Conservation (phyloP, 2,329 filamentous ascomycete species). For the Gnomoniopsis smithogilvyi region DNA sequence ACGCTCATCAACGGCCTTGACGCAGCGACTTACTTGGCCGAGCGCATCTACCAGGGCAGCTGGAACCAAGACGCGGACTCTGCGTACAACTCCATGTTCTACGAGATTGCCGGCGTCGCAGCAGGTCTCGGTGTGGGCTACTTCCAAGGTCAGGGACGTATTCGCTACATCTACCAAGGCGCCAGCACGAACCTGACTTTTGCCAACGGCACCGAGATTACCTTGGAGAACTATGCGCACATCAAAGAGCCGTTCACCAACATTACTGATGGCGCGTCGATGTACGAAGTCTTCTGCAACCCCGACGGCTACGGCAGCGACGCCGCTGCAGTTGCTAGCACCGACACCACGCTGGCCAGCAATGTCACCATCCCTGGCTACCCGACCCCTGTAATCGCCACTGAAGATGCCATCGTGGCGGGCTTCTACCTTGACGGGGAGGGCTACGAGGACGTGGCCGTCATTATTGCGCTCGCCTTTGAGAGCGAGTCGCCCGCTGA, state of each 20-base stretch:
- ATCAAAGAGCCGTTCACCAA: slow-evolving; percentile 27
- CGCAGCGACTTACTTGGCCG: slow-evolving; percentile 35
- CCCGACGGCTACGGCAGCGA: slow-evolving; percentile 12
- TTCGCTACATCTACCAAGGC: slow-evolving; percentile 24
- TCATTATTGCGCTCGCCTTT: slow-evolving; percentile 28
- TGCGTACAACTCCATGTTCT: slow-evolving; percentile 38
- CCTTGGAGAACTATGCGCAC: slow-evolving; percentile 29
- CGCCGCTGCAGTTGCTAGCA: slow-evolving; percentile 2
- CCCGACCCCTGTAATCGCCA: slow-evolving; percentile 28
- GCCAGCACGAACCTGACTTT: slow-evolving; percentile 33
- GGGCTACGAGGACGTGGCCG: slow-evolving; percentile 30
- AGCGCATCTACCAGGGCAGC: slow-evolving; percentile 36
- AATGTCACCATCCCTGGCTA: slow-evolving; percentile 22
- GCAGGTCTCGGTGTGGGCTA: slow-evolving; percentile 22
- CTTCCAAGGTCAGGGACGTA: slow-evolving; percentile 31
- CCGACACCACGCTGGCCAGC: background rate
- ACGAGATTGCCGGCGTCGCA: slow-evolving; percentile 21
- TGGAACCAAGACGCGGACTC: slow-evolving; percentile 30
- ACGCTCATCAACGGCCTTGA: slow-evolving; percentile 27
- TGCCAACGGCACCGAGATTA: slow-evolving; percentile 31
- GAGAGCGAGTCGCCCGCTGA: slow-evolving; percentile 24
- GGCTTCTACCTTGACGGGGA: slow-evolving; percentile 32
- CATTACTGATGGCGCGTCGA: slow-evolving; percentile 30
- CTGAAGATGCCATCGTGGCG: slow-evolving; percentile 26
- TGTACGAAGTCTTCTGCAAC: slow-evolving; percentile 33